Evolutionary conservation across 1,284 basidiomycete genomes (phyloP), one percentile per base, ranked within the genome.

Genomic region (Vanrija pseudolonga): DNA sequence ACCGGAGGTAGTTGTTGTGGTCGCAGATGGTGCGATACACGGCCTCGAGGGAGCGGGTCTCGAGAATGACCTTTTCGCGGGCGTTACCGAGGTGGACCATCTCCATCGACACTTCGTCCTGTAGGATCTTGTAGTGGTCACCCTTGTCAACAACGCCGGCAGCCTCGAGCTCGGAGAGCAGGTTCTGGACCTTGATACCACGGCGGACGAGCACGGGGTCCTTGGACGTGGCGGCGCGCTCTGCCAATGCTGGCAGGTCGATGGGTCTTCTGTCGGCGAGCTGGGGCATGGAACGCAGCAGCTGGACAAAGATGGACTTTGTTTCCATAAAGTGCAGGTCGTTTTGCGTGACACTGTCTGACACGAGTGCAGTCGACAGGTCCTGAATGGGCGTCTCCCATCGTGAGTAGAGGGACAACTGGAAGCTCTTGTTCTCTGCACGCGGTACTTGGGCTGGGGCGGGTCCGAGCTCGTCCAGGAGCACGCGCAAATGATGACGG

Each of bases 281-380:
- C 51, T 87, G 83, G 0, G 95, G 95, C 59, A 98, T 85, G 23
- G 94, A 97, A 62, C 96, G 92, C 51, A 99, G 85, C 45, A 98
- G 84, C 73, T 97, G 92, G 38, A 98, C 96, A 71, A 99, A 95
- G 71, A 98, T 97, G 19, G 95, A 97, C 80, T 99, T 99, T 60
- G 96, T 90, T 76, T 99, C 96, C 92, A 98, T 98, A 80, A 98
- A 99, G 20, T 98, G 83, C 83, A 99, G 95, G 77, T 99, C 96
- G 71, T 89, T 92, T 54, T 93, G 92, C 20, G 96, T 98, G 39
- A 99, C 88, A 77, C 94, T 93, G 65, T 84, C 83, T 3, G 80
- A 81, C 86, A 98, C 95, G 62, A 99, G 84, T 1, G 95, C 91
- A 19, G 88, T 92, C 55, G 95, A 91, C 47, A 98, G 86, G 70